These are phyloP conservation scores for Aspergillus saccharolyticus DNA, from an alignment of 495 filamentous ascomycete genomes.

Conservation along the genomic window DNA sequence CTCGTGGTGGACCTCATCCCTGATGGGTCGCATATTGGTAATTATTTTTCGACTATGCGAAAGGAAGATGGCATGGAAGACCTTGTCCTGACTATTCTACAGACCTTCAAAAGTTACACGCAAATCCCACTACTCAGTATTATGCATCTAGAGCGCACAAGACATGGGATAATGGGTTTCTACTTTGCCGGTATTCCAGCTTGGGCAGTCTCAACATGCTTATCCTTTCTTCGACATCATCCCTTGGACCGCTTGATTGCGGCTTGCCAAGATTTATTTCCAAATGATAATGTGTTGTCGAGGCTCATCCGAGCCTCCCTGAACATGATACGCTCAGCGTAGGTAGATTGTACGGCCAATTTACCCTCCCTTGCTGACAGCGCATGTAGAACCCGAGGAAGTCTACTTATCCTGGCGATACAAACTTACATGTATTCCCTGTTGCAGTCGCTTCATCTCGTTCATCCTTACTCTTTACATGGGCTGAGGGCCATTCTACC, in stretches of 20 bases:
- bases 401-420: conserved; percentile 36
- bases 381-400: conserved; percentile 28
- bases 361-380: conserved; percentile 13
- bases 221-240: conserved; percentile 39
- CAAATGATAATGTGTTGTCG: conserved; percentile 22
- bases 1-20: conserved; percentile 40
- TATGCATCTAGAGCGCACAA: conserved; percentile 32
- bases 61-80: not conserved
- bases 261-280: conserved; percentile 24
- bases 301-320: conserved; percentile 28
- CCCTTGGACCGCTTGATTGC: conserved; percentile 34
- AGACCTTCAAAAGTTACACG: conserved; percentile 46
- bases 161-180: conserved; percentile 32
- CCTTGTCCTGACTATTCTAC: conserved; percentile 1
- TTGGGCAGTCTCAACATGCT: conserved; percentile 36
- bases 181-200: conserved; percentile 45
- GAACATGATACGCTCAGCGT: conserved; percentile 32
- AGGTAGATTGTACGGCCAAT: conserved; percentile 10
- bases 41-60: conserved; percentile 2
- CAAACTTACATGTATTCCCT: conserved; percentile 46
- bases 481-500: conserved; percentile 29
- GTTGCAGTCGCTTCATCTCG: conserved; percentile 43
- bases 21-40: conserved; percentile 46
- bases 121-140: conserved; percentile 36
- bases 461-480: conserved; percentile 32